Conservation (phyloP, 495 filamentous ascomycete genomes). For the Letharia columbiana region DNA sequence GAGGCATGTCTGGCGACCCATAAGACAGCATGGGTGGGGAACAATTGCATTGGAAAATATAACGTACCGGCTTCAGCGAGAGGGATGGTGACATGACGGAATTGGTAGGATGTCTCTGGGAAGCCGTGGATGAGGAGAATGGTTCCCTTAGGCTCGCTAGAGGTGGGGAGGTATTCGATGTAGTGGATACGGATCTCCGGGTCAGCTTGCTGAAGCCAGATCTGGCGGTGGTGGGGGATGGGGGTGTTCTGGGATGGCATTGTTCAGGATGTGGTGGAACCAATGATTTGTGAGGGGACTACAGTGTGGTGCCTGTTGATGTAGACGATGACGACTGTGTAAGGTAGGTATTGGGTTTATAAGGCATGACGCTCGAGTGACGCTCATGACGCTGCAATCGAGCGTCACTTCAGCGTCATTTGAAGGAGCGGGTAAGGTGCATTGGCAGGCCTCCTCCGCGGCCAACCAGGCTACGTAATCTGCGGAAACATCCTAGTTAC, state of each 20-base stretch:
- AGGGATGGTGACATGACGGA: conserved; percentile 35
- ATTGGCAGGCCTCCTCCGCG: background rate
- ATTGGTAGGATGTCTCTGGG: conserved; percentile 41
- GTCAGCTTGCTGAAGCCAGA: conserved; percentile 21
- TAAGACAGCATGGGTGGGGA: no score
- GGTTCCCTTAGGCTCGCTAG: conserved; percentile 19
- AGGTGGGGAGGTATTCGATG: conserved; percentile 16
- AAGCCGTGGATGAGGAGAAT: conserved; percentile 30
- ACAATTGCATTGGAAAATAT: no score
- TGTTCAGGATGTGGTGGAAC: background rate
- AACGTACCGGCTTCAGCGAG: conserved; percentile 28
- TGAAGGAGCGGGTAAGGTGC: background rate
- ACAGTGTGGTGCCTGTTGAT: background rate
- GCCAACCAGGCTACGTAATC: background rate
- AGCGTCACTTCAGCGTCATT: conserved; percentile 19
- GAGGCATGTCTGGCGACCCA: no score
- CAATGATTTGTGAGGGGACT: background rate
- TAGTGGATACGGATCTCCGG: conserved; percentile 28
- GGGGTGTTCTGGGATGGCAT: conserved; percentile 9
- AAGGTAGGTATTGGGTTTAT: background rate
- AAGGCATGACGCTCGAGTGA: conserved; percentile 13
- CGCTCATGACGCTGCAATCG: background rate
- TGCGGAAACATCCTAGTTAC: background rate
- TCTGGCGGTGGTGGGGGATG: conserved; percentile 18
- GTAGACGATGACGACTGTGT: background rate